Base-by-base conservation (phyloP, 352 stramenopile genomes). In the Globisporangium heterothallicum region DNA sequence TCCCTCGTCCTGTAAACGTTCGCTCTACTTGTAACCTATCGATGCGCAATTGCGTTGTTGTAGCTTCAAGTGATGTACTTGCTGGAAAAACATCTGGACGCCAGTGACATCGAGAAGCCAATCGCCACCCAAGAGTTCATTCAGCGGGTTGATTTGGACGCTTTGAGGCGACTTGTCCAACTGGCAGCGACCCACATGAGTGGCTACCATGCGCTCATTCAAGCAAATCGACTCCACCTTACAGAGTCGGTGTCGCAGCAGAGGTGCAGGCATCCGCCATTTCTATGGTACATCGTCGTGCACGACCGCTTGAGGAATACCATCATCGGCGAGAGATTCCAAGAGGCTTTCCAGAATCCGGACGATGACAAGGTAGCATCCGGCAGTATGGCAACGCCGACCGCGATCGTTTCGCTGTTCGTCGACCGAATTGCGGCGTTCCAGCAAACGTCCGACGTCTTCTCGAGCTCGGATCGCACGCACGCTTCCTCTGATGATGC, bases 21-120 rank as follows among this genome's bases (percentile, higher is more conserved):
- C n/a, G n/a, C n/a, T n/a, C n/a, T n/a, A n/a, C n/a, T n/a, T n/a
- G n/a, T n/a, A n/a, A n/a, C n/a, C n/a, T 14, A 16, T 22, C 53
- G 13, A 7, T 19, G 5, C 14, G 14, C 32, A 19, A 12, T 32
- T 43, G 0, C 10, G 4, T 48, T 62, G 6, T 35, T 42, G 27
- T 24, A 82, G 69, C 27, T 85, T 27, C 60, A 78, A 47, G 22
- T 65, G 12, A 61, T 61, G 14, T 82, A 68, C 47, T 25, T 80
- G 22, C 30, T 80, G 6, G 50, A 71, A 35, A 63, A 57, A 44
- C 43, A 63, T 34, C 29, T 70, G 30, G 53, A 65, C 40, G 21
- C 26, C 27, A 47, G 51, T 6, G 45, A 24, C 2, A 50, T 46
- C 10, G 41, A 42, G 0, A 38, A 16, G 0, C 30, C 36, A 9